Evolutionary conservation across 176 grass and related monocot genomes (phyloP).

Genomic region (Aegilops speltoides): DNA sequence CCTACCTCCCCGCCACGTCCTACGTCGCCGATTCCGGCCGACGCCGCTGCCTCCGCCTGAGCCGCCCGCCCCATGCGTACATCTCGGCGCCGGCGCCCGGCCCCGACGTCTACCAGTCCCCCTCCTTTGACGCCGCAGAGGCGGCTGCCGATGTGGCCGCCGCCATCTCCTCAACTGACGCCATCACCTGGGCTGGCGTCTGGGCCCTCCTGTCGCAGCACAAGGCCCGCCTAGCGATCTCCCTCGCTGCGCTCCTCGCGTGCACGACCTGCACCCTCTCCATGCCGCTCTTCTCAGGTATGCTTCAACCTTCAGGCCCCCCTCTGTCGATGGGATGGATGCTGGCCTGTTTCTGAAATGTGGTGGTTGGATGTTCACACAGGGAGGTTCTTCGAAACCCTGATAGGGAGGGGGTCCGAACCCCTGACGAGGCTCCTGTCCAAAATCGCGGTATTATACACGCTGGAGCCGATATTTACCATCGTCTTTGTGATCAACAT

Average conservation of each 20-base stretch:
- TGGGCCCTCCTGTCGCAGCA: conserved; percentile 65
- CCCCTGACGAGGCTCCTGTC: conserved; percentile 69
- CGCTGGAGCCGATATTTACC: conserved; percentile 85
- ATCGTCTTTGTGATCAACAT: conserved; percentile 80
- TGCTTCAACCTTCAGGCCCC: not conserved
- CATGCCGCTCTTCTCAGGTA: conserved; percentile 95
- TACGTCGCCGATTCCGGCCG: not conserved
- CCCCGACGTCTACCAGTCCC: conserved; percentile 50
- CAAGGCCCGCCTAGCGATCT: conserved; percentile 58
- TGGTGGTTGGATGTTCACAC: conserved; percentile 13
- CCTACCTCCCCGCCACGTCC: not conserved
- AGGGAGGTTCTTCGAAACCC: conserved; percentile 94
- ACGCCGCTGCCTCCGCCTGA: conserved; percentile 4
- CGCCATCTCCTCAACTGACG: conserved; percentile 35
- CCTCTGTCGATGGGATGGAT: not conserved
- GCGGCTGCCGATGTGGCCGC: conserved; percentile 44
- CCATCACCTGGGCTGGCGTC: conserved; percentile 65
- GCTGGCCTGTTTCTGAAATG: conserved; percentile 19
- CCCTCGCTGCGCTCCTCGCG: conserved; percentile 63
- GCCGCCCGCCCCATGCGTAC: conserved; percentile 42
- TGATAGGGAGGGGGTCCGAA: conserved; percentile 69
- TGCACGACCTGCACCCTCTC: conserved; percentile 83
- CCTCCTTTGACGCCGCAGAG: conserved; percentile 17
- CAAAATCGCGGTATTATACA: conserved; percentile 71
- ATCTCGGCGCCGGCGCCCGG: conserved; percentile 77